Percentiles rank a stretch among this genome's conserved stretches.
Conservation (phyloP, 768 basidiomycete genomes). For the Coprinopsis cinerea region DNA sequence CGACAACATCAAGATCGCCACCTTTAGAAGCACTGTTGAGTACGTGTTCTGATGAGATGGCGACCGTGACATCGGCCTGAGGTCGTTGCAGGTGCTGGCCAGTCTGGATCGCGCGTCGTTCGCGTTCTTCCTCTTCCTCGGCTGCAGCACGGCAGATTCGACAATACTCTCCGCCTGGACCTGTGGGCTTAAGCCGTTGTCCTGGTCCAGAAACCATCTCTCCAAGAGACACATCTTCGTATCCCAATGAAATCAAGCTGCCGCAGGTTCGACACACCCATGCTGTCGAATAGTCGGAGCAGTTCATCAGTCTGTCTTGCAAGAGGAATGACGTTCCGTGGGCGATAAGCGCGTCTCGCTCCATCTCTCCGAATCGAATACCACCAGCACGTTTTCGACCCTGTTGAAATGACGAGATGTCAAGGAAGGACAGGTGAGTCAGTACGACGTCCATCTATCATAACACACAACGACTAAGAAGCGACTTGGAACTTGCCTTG, state of each 20-base stretch:
- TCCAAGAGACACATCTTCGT: constrained; percentile 80
- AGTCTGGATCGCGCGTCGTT: constrained; percentile 53
- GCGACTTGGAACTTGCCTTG: constrained; percentile 81
- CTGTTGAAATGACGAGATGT: constrained; percentile 29
- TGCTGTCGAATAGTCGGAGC: constrained; percentile 98
- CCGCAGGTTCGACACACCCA: constrained; percentile 99
- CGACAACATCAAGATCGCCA: constrained; percentile 89
- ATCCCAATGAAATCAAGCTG: constrained; percentile 91
- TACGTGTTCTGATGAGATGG: constrained; percentile 63
- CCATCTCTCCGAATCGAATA: constrained; percentile 99
- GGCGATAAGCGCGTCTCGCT: constrained; percentile 96
- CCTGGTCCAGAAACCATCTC: constrained; percentile 42
- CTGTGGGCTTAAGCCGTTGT: constrained; percentile 43
- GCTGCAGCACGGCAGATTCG: constrained; percentile 79
- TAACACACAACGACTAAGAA: background rate
- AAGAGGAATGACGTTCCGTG: constrained; percentile 98
- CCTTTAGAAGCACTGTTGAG: constrained; percentile 59
- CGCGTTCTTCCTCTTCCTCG: constrained; percentile 57
- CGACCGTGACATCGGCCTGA: constrained; percentile 52
- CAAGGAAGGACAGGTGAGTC: background rate
- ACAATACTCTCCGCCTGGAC: constrained; percentile 90
- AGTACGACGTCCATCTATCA: background rate
- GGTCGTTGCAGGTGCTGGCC: constrained; percentile 41
- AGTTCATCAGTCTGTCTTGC: constrained; percentile 99
- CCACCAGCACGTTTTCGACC: constrained; percentile 98